Percentiles rank a stretch among this genome's conserved stretches.
phyloP scores from a whole-genome alignment of 83 land plant genomes.

The Thuja plicata region DNA sequence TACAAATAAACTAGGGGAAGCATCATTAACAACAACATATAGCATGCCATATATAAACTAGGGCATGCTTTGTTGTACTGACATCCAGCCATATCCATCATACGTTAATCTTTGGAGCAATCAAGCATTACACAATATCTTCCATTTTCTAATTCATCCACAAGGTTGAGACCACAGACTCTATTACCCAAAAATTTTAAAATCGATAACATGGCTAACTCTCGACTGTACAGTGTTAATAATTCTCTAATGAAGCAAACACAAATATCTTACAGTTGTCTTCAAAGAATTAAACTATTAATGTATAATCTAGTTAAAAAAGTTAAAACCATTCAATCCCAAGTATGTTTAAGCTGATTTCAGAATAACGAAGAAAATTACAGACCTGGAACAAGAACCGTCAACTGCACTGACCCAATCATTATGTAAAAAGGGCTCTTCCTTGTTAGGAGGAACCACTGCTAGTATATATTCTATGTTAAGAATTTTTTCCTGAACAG shows the following conservation, averaged over 20 bases:
- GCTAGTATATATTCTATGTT: constrained; percentile 83
- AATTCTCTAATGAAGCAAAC: background rate
- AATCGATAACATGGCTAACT: constrained; percentile 10
- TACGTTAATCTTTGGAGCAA: background rate
- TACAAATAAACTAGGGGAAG: too few relatives aligned
- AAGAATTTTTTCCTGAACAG: constrained; percentile 69
- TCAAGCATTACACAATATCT: background rate
- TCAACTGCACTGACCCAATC: constrained; percentile 97
- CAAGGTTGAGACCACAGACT: background rate
- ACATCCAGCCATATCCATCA: background rate
- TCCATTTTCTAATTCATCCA: background rate
- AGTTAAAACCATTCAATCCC: background rate
- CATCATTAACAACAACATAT: background rate
- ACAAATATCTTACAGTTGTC: background rate
- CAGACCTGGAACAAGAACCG: constrained; percentile 68
- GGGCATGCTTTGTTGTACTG: background rate
- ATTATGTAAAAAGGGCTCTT: constrained; percentile 66
- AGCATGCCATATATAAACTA: too few relatives aligned
- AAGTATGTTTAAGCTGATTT: background rate
- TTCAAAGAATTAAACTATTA: background rate
- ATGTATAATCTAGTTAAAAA: background rate
- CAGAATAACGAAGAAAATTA: background rate
- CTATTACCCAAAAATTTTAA: constrained; percentile 5
- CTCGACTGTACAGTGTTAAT: background rate
- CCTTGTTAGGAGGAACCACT: constrained; percentile 62